These are phyloP conservation scores for Stephania japonica DNA, from an alignment of 164 flowering plant species.

Conservation along the genomic window DNA sequence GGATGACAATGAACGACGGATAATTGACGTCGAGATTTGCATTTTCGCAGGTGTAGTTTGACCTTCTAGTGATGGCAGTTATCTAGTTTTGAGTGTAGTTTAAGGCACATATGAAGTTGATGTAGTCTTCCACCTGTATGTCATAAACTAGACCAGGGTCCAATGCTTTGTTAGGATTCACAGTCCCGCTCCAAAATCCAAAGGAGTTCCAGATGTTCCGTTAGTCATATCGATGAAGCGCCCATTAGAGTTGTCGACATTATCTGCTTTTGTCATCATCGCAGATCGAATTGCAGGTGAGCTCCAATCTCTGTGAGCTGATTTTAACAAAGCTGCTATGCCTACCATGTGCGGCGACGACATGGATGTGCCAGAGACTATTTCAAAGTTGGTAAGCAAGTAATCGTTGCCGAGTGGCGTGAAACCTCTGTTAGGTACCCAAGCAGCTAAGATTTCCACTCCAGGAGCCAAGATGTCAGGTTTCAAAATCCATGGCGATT, in stretches of 20 bases:
- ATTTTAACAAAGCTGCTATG: conserved; percentile 12
- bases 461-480: conserved; percentile 15
- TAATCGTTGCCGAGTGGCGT: conserved; percentile 4
- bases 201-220: conserved; percentile 10
- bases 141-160: conserved; percentile 23
- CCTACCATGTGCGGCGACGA: conserved; percentile 12
- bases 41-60: conserved; percentile 3
- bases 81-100: conserved; percentile 15
- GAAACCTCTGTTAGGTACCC: conserved; percentile 6
- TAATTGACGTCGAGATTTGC: conserved; percentile 16
- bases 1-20: conserved; percentile 20
- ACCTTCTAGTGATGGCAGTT: conserved; percentile 8
- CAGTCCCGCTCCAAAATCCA: conserved; percentile 21
- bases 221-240: conserved; percentile 7
- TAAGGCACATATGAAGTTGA: conserved; percentile 16
- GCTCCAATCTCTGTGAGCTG: conserved; percentile 11
- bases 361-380: conserved; percentile 17
- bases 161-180: conserved; percentile 22
- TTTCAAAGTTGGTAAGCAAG: conserved; percentile 3
- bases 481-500: conserved; percentile 5
- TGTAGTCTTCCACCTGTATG: conserved; percentile 16
- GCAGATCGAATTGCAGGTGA: conserved; percentile 17
- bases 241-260: conserved; percentile 3
- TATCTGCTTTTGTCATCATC: conserved; percentile 17
- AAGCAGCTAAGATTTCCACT: conserved; percentile 22